phyloP scores from a whole-genome alignment of 2,329 filamentous ascomycete species.

The Trichoderma lentiforme region DNA sequence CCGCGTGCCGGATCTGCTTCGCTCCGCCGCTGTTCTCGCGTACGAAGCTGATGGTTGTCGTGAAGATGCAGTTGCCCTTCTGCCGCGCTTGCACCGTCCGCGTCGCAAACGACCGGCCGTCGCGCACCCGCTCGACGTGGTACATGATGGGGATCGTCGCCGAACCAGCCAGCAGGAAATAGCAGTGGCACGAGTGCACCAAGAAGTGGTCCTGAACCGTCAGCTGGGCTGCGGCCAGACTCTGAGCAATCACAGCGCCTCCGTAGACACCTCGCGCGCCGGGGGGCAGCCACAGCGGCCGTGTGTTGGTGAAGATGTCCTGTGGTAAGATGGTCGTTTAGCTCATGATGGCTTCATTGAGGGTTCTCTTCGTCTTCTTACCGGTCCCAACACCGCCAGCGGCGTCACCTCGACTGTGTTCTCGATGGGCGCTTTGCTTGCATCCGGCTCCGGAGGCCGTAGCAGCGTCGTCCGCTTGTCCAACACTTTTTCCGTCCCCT shows the following conservation, averaged over 20 bases:
- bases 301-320: conserved; percentile 94
- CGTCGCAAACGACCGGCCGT: conserved; percentile 85
- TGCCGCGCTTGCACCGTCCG: conserved; percentile 95
- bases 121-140: conserved; percentile 89
- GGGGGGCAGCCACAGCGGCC: conserved; percentile 85
- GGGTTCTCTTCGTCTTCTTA: conserved; percentile 37
- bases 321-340: conserved; percentile 30
- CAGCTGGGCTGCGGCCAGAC: conserved; percentile 78
- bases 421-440: conserved; percentile 76
- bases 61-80: conserved; percentile 86
- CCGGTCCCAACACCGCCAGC: conserved; percentile 69
- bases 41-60: conserved; percentile 88
- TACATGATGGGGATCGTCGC: conserved; percentile 83
- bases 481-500: conserved; percentile 2
- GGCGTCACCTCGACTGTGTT: conserved; percentile 85
- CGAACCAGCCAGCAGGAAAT: conserved; percentile 91
- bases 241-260: conserved; percentile 90
- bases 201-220: conserved; percentile 79
- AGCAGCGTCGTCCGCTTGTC: conserved; percentile 44
- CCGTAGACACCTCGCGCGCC: conserved; percentile 93
- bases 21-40: conserved; percentile 55
- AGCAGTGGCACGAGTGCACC: conserved; percentile 97
- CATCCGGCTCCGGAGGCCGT: conserved; percentile 68
- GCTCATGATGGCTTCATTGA: background rate
- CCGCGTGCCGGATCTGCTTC: conserved; percentile 61